These are phyloP conservation scores for Bipolaris victoriae DNA, from an alignment of 2,329 filamentous ascomycete species.

Conservation along the genomic window DNA sequence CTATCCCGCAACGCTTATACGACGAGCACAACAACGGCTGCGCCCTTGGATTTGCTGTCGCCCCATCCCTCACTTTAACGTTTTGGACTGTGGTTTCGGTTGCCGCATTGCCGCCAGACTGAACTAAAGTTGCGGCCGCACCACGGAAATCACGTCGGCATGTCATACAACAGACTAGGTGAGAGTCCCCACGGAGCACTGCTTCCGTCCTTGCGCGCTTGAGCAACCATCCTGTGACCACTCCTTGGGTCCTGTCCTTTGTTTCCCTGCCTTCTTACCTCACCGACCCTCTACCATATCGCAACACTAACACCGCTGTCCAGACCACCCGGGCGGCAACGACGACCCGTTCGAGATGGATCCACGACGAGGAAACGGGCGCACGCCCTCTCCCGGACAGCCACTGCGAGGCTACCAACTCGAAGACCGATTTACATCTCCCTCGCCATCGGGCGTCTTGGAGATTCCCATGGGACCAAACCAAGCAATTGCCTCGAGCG, in stretches of 20 bases:
- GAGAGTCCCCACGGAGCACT: conserved; percentile 21
- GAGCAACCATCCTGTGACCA: too few relatives aligned
- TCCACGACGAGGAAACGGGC: conserved; percentile 55
- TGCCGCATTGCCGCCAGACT: conserved; percentile 22
- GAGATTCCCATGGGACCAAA: conserved; percentile 72
- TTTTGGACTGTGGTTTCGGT: conserved; percentile 26
- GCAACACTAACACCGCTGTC: conserved; percentile 16
- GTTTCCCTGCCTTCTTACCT: neutral
- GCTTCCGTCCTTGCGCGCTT: too few relatives aligned
- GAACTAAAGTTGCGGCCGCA: conserved; percentile 32
- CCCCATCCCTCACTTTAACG: conserved; percentile 18
- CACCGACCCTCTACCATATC: neutral
- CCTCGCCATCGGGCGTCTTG: conserved; percentile 57
- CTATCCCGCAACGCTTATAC: conserved; percentile 17
- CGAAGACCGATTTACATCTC: conserved; percentile 73
- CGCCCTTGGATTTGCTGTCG: conserved; percentile 13
- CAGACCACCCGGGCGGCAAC: conserved; percentile 27
- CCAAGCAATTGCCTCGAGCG: conserved; percentile 66
- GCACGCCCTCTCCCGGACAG: conserved; percentile 77
- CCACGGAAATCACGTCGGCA: conserved; percentile 20
- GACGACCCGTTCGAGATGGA: conserved; percentile 55
- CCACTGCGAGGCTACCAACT: conserved; percentile 80
- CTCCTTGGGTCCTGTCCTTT: neutral
- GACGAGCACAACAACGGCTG: conserved; percentile 30
- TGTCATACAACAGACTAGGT: conserved; percentile 50